Evolutionary conservation across 805 yeast genomes (phyloP).

Genomic region (Lipomyces sp.): DNA sequence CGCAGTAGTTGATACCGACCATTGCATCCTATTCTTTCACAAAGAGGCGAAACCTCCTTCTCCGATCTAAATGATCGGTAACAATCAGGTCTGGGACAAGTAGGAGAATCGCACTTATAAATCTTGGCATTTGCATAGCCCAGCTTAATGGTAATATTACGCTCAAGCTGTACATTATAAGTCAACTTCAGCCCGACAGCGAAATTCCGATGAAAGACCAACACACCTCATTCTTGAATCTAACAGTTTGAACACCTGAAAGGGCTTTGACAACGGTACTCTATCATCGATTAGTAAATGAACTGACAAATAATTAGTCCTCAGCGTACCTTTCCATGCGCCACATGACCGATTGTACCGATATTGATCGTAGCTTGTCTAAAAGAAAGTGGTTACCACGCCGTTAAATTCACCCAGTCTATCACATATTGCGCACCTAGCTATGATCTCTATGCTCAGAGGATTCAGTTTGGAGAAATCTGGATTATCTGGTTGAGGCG

Average conservation of each 20-base stretch:
- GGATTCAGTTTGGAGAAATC: constrained; percentile 84
- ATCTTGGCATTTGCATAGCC: constrained; percentile 99
- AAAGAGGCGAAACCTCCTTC: constrained; percentile 91
- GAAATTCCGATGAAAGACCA: neutral
- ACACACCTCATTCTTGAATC: constrained; percentile 87
- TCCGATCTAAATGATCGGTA: constrained; percentile 93
- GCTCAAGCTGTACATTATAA: constrained; percentile 60
- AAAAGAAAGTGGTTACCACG: constrained; percentile 23
- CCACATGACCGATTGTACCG: constrained; percentile 96
- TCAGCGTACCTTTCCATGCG: constrained; percentile 71
- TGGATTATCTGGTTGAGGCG: constrained; percentile 91
- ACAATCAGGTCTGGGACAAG: constrained; percentile 92
- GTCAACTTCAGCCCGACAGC: neutral
- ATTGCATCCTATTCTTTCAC: constrained; percentile 84
- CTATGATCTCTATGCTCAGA: constrained; percentile 87
- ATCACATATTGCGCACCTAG: constrained; percentile 47
- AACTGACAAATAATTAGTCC: neutral
- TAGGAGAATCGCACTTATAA: constrained; percentile 84
- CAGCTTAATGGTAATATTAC: constrained; percentile 96
- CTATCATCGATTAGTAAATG: constrained; percentile 25
- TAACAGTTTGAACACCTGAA: constrained; percentile 98
- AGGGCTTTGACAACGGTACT: constrained; percentile 93
- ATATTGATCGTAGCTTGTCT: constrained; percentile 99
- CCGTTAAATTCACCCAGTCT: neutral
- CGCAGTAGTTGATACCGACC: constrained; percentile 90